Evolutionary conservation across 495 filamentous ascomycete genomes (phyloP), one percentile per base, ranked within the genome.

Genomic region (Evernia prunastri): DNA sequence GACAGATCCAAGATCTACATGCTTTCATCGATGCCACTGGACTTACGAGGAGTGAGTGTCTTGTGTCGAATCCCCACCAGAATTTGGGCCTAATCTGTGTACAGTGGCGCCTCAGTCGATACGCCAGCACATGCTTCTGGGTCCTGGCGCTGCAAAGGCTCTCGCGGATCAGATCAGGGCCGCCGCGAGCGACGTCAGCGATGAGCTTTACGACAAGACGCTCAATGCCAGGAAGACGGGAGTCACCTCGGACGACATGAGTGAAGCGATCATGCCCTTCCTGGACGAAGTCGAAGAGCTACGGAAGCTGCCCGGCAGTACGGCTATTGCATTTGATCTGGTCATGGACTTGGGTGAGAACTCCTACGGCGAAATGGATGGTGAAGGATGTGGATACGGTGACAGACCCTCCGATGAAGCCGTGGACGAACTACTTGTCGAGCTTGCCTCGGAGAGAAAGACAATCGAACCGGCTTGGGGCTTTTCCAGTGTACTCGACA

Each of bases 221-320:
- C 15, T 20, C 23, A 33, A 45, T 27, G 39, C 59, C 3, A 47
- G 25, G 37, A 60, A 29, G 29, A 61, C 59, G 5, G 43, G 43
- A 25, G 29, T 61, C 31, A 35, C 23, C 18, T 61, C 42, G 8
- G 59, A 61, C 35, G 59, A 61, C 47, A 12, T 61, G 43, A 61
- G 43, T 33, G 8, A 33, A 36, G 59, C 59, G 3, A 61, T 61
- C 29, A 51, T 36, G 27, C 47, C 43, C 15, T 61, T 49, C 12
- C 47, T 61, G 15, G 25, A 51, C 15, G 35, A 61, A 23, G 23
- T 61, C 13, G 29, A n/a, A 29, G 11, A 29, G 27, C 15, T 61
- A n/a, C 18, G n/a, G 11, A 18, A 23, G 35, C 47, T 51, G 3
- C 59, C 59, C 3, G 40, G 29, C 10, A 40, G 59, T 15, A 23